Base-by-base conservation (phyloP, 2,329 filamentous ascomycete species). In the Juglanconis sp. region DNA sequence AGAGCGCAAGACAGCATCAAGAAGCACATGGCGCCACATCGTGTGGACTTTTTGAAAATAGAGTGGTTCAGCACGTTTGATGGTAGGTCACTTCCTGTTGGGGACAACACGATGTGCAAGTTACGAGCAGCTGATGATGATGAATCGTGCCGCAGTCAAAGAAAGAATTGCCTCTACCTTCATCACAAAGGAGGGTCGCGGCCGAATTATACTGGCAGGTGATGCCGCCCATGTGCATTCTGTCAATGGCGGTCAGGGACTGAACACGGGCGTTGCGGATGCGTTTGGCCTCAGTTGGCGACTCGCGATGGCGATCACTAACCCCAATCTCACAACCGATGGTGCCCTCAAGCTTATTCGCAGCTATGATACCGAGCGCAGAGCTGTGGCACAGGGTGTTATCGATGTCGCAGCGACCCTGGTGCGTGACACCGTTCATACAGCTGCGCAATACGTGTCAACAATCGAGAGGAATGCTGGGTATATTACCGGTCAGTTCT, bases 201-300 rank as follows among this genome's bases (percentile, higher is more conserved):
- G 79, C 2, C 76, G 81, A 3, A 72, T 82, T 5, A 79, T 86
- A 50, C 72, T 87, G 0, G 82, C 80, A 2, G 83, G 83, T n/a
- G 84, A 87, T 59, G 82, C 83, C 9, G 81, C 80, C 1, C 82
- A 86, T 61, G 81, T 82, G 9, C 83, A 85, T 64, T 81, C 75
- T 32, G 81, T 81, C 0, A 78, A 79, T 0, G 83, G 81, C 3
- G 83, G 81, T 0, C 82, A 85, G 65, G 83, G 83, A 1, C 80
- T 86, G 78, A 85, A 86, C 65, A 80, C 80, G 0, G 81, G 82
- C 0, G 75, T 85, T 31, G 79, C 80, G 36, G 82, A 85, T 60
- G 77, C 80, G 0, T 73, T 80, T 42, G 84, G 84, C 56, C 72
- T 85, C 0, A 77, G 77, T 30, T 85, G 82, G 81, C 84, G 84